Conservation (phyloP, 164 flowering plant species). For the Tetracentron sinense region DNA sequence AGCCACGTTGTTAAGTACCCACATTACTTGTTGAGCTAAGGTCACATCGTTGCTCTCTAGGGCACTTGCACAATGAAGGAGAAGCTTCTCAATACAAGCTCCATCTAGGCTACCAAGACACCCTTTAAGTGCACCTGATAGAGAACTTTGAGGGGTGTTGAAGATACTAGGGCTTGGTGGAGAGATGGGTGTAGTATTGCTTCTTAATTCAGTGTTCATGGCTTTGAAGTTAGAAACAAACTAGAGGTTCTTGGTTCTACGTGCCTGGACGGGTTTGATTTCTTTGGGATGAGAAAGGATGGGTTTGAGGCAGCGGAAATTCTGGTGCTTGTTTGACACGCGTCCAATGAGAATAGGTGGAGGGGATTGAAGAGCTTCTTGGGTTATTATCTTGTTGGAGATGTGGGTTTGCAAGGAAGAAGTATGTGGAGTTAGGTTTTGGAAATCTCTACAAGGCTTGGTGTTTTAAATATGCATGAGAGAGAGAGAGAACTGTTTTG, state of each 20-base stretch:
- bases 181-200: conserved; percentile 32
- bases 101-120: conserved; percentile 75
- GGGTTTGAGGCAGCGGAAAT: background rate
- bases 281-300: background rate
- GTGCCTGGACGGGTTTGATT: conserved; percentile 28
- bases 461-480: background rate
- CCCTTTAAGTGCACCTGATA: conserved; percentile 55
- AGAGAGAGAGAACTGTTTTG: conserved; percentile 11
- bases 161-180: conserved; percentile 40
- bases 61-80: conserved; percentile 76
- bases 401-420: conserved; percentile 13
- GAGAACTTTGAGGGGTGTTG: conserved; percentile 34
- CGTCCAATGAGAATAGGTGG: conserved; percentile 28
- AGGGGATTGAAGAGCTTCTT: conserved; percentile 32
- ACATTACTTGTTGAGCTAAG: conserved; percentile 85
- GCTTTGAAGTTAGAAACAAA: conserved; percentile 1
- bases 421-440: background rate
- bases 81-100: conserved; percentile 77
- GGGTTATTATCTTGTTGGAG: conserved; percentile 31
- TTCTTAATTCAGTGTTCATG: conserved; percentile 58
- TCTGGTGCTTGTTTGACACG: conserved; percentile 22
- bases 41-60: conserved; percentile 68
- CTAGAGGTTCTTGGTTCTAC: conserved; percentile 15
- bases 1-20: conserved; percentile 88
- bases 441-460: background rate